Evolutionary conservation across 495 filamentous ascomycete genomes (phyloP).

Genomic region (Pyrenopolyporus hunteri): DNA sequence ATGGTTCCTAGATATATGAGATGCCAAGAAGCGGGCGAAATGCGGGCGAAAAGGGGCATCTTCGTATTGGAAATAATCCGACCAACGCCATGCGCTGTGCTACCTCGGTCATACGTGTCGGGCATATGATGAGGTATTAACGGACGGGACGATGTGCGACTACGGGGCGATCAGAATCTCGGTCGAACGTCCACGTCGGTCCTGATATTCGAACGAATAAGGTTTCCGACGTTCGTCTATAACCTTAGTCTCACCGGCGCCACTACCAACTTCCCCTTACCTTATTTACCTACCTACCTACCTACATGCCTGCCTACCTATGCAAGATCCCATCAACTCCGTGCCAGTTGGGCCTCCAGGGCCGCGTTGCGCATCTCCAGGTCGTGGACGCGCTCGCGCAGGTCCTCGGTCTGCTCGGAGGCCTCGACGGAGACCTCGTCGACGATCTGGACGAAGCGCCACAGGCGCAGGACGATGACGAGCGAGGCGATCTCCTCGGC

Average conservation of each 20-base stretch:
- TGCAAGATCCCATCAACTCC: too few species aligned
- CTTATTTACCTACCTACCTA: not conserved
- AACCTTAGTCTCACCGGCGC: constrained; percentile 24
- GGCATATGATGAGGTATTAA: too few species aligned
- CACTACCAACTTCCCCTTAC: not conserved
- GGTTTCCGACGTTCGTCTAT: constrained; percentile 19
- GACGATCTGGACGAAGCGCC: constrained; percentile 72
- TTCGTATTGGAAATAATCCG: too few species aligned
- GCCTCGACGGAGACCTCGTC: constrained; percentile 67
- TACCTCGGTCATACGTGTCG: too few species aligned
- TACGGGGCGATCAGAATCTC: not conserved
- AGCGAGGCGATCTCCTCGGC: constrained; percentile 66
- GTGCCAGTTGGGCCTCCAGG: constrained; percentile 49
- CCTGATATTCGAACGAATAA: not conserved
- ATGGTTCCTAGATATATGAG: too few species aligned
- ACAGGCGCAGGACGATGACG: constrained; percentile 67
- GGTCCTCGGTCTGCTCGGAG: constrained; percentile 52
- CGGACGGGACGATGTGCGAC: not conserved
- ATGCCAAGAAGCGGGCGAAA: too few species aligned
- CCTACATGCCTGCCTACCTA: not conserved
- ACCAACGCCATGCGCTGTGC: too few species aligned
- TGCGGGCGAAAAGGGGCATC: too few species aligned
- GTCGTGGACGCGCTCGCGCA: constrained; percentile 49
- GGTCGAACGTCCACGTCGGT: not conserved
- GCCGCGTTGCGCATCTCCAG: constrained; percentile 54